Evolutionary conservation across 805 yeast species (phyloP), one percentile per base, ranked within the genome.

Genomic region (Vanderwaltozyma yarrowii): DNA sequence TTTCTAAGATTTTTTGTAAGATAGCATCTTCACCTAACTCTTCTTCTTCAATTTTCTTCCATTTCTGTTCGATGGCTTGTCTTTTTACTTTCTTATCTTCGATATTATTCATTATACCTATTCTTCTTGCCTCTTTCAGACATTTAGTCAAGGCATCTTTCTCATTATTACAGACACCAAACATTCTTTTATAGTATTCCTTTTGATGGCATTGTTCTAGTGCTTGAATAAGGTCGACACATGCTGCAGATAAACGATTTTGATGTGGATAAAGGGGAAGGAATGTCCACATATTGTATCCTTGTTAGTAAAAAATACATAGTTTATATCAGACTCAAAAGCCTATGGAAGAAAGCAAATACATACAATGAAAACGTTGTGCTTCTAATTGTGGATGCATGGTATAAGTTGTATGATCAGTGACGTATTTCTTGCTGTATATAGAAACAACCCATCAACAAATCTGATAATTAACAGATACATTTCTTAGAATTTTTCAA

Each of bases 161-260:
- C 50, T 81, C 79, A 37, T 78, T 76, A 60, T 86, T 85, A 63
- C 98, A 89, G 42, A 74, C 67, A 20, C 97, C 97, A 47, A 85
- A 65, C 7, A 83, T 78, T 56, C 82, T 75, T 46, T 74, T 70
- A 42, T 81, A 49, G 47, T 78, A 80, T 39, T 78, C 80, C 38
- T 70, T 70, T 41, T 75, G 70, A 52, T 88, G 96, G 57, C 98
- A 89, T 55, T 84, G 80, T 51, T 89, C 95, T 5, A 89, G 71
- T 0, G 94, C 96, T 44, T 80, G 78, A 58, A 92, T 86, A 30
- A 86, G 70, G 44, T 80, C 83, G 37, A 73, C 76, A 60, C 98
- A 89, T 15, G 81, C 81, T 71, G 40, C 14, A 40, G 33, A 18
- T 28, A 14, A 17, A 19, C 15, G 16, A 27, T 5, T 16, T n/a